A percentile compares a stretch with the other conserved stretches of the same genome.
Evolutionary conservation across 495 filamentous ascomycete species (phyloP).

Genomic region (Lophiotrema nucula): DNA sequence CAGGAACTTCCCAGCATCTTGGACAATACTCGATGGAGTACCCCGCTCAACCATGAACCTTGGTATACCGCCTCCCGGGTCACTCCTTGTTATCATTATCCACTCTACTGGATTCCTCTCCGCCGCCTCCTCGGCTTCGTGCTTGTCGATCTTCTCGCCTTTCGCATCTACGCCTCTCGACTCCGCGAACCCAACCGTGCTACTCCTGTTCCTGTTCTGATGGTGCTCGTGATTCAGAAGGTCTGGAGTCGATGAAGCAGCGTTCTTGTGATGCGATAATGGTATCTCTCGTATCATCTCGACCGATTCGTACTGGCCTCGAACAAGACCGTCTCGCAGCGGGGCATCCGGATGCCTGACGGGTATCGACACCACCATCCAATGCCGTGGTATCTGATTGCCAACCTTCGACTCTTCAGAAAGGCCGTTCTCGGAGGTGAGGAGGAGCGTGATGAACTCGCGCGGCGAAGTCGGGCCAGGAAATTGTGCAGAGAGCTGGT

Average conservation of each 20-base stretch:
- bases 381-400: conserved; percentile 56
- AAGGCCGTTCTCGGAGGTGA: conserved; percentile 53
- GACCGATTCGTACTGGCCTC: conserved; percentile 87
- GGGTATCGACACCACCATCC: conserved; percentile 83
- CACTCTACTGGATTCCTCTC: conserved; percentile 77
- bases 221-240: conserved; percentile 27
- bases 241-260: conserved; percentile 41
- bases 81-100: conserved; percentile 95
- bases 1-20: conserved; percentile 81
- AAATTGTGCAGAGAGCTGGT: conserved; percentile 83
- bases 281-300: conserved; percentile 87
- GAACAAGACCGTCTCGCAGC: conserved; percentile 65
- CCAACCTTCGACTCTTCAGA: conserved; percentile 32
- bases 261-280: conserved; percentile 34
- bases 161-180: conserved; percentile 43
- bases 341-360: conserved; percentile 72
- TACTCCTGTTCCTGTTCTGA: conserved; percentile 40
- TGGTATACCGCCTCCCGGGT: conserved; percentile 89
- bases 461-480: conserved; percentile 82
- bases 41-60: conserved; percentile 93
- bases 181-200: conserved; percentile 52
- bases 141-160: conserved; percentile 42
- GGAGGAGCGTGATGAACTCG: conserved; percentile 78
- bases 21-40: conserved; percentile 78
- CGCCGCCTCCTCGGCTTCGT: conserved; percentile 45